These are phyloP conservation scores for Ceratocystiopsis sp. DNA, from an alignment of 2,329 filamentous ascomycete species.

Conservation along the genomic window DNA sequence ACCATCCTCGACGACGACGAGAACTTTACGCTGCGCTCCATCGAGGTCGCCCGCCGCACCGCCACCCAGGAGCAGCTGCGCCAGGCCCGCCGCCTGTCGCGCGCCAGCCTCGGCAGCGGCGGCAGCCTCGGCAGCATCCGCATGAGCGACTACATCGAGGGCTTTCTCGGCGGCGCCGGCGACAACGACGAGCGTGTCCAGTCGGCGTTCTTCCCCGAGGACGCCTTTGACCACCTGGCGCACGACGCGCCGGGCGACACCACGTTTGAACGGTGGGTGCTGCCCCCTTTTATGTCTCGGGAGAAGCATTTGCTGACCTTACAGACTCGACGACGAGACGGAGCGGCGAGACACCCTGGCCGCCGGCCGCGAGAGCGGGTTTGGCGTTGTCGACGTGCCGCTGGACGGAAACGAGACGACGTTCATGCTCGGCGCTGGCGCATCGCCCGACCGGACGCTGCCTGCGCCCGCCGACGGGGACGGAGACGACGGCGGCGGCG, in stretches of 20 bases:
- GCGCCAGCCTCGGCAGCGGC: constrained; percentile 35
- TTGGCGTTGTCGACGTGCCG: constrained; percentile 31
- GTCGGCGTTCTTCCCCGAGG: constrained; percentile 35
- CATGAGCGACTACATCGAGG: constrained; percentile 33
- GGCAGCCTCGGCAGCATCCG: constrained; percentile 32
- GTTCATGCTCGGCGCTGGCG: constrained; percentile 15
- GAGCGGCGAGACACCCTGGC: constrained; percentile 9
- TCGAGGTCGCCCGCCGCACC: constrained; percentile 41
- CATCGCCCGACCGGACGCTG: constrained; percentile 4
- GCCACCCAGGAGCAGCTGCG: constrained; percentile 21
- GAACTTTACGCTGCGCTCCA: constrained; percentile 38
- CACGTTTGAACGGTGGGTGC: constrained; percentile 24
- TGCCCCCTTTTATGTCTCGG: neutral
- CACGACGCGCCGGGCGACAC: constrained; percentile 21
- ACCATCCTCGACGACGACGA: constrained; percentile 28
- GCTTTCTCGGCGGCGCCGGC: constrained; percentile 15
- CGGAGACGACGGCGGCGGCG: neutral
- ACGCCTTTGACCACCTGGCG: constrained; percentile 24
- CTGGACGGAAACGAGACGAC: constrained; percentile 32
- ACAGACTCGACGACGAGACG: constrained; percentile 20
- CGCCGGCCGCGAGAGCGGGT: constrained; percentile 28
- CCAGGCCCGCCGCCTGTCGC: constrained; percentile 26
- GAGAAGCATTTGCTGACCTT: too few species aligned
- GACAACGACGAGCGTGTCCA: constrained; percentile 26
- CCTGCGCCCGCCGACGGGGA: neutral